These are phyloP conservation scores for Starmerella vaccinii DNA, from an alignment of 805 yeast genomes.

Conservation along the genomic window DNA sequence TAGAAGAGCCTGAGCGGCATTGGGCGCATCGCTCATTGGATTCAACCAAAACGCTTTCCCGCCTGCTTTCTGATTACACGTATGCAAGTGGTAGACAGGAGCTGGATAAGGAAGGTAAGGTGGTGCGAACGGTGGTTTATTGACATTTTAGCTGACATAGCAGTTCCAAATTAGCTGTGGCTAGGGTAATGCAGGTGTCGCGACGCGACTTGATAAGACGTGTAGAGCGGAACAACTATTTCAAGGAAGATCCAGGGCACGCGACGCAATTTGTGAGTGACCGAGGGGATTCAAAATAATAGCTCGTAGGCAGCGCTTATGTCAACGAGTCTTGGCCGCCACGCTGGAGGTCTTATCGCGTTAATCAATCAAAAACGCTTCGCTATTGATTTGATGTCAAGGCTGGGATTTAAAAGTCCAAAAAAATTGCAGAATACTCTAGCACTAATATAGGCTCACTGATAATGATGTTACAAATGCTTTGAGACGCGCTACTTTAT, in stretches of 20 bases:
- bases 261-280: too few relatives aligned
- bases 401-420: too few relatives aligned
- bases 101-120: conserved; percentile 3
- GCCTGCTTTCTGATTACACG: not conserved
- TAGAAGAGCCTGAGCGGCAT: conserved; percentile 18
- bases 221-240: not conserved
- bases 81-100: not conserved
- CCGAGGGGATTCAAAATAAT: too few relatives aligned
- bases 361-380: too few relatives aligned
- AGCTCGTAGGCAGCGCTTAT: too few relatives aligned
- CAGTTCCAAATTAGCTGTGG: not conserved
- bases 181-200: conserved; percentile 1
- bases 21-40: not conserved
- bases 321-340: too few relatives aligned
- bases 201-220: not conserved
- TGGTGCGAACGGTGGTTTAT: not conserved
- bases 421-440: not conserved
- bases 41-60: not conserved
- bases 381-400: too few relatives aligned
- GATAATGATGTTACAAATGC: too few relatives aligned
- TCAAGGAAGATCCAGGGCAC: too few relatives aligned
- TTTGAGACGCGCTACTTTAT: too few relatives aligned
- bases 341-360: too few relatives aligned
- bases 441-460: not conserved
- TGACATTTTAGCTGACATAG: not conserved